These are phyloP conservation scores for Durusdinium trenchii DNA, from an alignment of 73 alveolate species.

Conservation along the genomic window DNA sequence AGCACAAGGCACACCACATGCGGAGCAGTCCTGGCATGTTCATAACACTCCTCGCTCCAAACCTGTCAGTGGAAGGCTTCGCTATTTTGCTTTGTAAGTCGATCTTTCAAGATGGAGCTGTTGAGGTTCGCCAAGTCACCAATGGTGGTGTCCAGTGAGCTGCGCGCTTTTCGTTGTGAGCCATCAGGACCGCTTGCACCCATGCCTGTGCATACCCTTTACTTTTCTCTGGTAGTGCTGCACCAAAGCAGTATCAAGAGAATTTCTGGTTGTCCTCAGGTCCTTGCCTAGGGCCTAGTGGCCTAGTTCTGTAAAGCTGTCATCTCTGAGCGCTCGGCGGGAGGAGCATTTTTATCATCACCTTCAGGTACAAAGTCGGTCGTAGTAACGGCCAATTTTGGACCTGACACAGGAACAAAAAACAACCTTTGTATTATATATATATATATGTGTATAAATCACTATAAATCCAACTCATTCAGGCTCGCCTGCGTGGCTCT, in stretches of 20 bases:
- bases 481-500: slow-evolving; percentile 5
- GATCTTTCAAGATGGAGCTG: neutral
- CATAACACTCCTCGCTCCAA: slow-evolving; percentile 46
- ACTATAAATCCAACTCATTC: neutral
- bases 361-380: slow-evolving; percentile 55
- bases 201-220: slow-evolving; percentile 14
- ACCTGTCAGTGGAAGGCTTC: neutral
- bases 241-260: too few species aligned
- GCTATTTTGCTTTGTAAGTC: neutral
- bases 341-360: slow-evolving; percentile 65
- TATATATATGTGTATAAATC: neutral
- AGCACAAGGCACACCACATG: neutral
- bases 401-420: neutral
- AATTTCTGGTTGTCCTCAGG: neutral
- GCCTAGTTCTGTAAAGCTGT: neutral
- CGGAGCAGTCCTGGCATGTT: slow-evolving; percentile 44
- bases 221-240: too few species aligned
- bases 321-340: neutral
- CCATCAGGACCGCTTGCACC: slow-evolving; percentile 63
- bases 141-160: slow-evolving; percentile 83
- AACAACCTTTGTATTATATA: too few species aligned
- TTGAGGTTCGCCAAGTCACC: neutral
- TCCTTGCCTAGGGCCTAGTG: neutral
- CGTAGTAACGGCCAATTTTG: neutral
- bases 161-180: slow-evolving; percentile 62